Base-by-base conservation (phyloP, 306 rosid genomes). In the Aeschynomene evenia region DNA sequence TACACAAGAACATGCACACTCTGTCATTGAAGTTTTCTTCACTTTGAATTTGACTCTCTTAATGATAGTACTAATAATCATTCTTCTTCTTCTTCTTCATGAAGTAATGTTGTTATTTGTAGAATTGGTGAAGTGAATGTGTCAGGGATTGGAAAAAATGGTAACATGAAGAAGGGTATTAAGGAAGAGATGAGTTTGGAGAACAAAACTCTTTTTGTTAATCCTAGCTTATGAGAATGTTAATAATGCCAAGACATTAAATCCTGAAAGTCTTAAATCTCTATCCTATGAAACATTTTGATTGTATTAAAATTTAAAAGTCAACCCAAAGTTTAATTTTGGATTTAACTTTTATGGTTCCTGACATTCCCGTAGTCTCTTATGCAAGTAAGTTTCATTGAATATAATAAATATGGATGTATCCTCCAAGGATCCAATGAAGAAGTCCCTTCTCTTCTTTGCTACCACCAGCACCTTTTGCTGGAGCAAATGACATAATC, bases 401-500 rank as follows among this genome's bases (percentile, higher is more conserved):
- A n/a, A n/a, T n/a, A n/a, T n/a, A n/a, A n/a, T n/a, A n/a, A n/a
- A n/a, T n/a, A n/a, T n/a, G n/a, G n/a, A n/a, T n/a, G n/a, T n/a
- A 52, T 16, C 89, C 91, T 20, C 96, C 89, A 3, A 86, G 0
- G 54, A 90, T 86, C 91, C 89, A 87, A 46, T 85, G 94, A 2
- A 80, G 14, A 8, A 81, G 62, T 0, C 94, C 85, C 60, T 90
- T 87, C 82, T 87, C 94, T 73, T 87, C 79, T 4, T 87, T 87
- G 81, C 81, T 50, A 10, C 88, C 87, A 2, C 74, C 81, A 1
- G 80, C 77, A 9, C 80, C 86, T 75, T 87, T 73, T 42, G 49
- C 49, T 16, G 87, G 85, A 67, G 85, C 77, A 61, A 85, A 85
- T 37, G 82, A 70, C 81, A 85, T 79, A 51, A 84, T 66, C 22